A percentile compares a stretch with the other conserved stretches of the same genome.
phyloP scores from a whole-genome alignment of 2,329 filamentous ascomycete species.

The Nectriaceae sp. region DNA sequence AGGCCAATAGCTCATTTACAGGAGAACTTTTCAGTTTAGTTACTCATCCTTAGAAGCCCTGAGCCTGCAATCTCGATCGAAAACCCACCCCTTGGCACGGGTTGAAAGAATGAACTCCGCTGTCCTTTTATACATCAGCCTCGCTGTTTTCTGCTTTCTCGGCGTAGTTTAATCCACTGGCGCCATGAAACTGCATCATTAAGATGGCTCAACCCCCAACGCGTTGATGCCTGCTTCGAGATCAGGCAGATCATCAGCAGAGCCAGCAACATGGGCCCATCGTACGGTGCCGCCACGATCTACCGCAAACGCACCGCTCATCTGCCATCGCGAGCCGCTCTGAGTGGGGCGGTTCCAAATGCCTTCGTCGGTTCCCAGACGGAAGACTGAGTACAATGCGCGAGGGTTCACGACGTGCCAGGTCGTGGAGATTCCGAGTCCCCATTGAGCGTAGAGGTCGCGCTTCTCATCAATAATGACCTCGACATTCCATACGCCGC shows the following conservation, averaged over 20 bases:
- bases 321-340: conserved; percentile 71
- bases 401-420: conserved; percentile 64
- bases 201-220: conserved; percentile 20
- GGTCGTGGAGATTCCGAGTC: conserved; percentile 60
- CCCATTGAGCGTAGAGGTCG: conserved; percentile 65
- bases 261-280: conserved; percentile 32
- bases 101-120: too few species aligned
- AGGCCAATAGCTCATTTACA: too few species aligned
- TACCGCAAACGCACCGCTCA: conserved; percentile 61
- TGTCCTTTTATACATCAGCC: too few species aligned
- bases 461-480: conserved; percentile 63
- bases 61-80: too few species aligned
- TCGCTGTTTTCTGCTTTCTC: too few species aligned
- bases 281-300: conserved; percentile 32
- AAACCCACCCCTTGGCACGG: too few species aligned
- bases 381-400: conserved; percentile 58
- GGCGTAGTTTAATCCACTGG: too few species aligned
- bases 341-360: conserved; percentile 68
- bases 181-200: too few species aligned
- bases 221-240: conserved; percentile 30
- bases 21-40: too few species aligned
- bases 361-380: conserved; percentile 60
- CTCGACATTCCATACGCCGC: conserved; percentile 57
- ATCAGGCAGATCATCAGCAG: conserved; percentile 35
- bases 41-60: too few species aligned